Evolutionary conservation across 495 filamentous ascomycete species (phyloP), one percentile per base, ranked within the genome.

Genomic region (Penicillium turbatum): DNA sequence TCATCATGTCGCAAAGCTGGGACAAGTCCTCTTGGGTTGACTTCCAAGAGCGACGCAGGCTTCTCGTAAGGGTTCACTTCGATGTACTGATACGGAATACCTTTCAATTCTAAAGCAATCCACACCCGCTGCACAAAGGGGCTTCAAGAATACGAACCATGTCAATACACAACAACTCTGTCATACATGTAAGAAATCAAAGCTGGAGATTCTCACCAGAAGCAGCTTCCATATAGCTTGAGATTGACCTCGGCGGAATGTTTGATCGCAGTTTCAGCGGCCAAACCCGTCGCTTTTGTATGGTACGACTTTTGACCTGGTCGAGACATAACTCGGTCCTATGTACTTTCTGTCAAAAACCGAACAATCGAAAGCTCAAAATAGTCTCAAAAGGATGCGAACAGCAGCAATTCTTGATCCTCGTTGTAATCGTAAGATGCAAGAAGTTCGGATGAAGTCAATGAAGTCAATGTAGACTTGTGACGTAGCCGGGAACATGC

Each of bases 61-160:
- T 92, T 92, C 56, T 86, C 79, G 61, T 92, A 95, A 3, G 90
- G 90, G 62, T 96, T 88, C 26, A 90, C 85, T 67, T 96, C 92
- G 55, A 92, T 86, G 66, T 97, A 97, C 64, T 96, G 89, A 60
- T 97, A 97, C 17, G 76, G 75, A 37, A 95, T 77, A 5, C 82
- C 79, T 66, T 96, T 96, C 45, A 84, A 71, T 68, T 97, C 91
- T n/a, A 97, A 76, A 6, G 92, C 85, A 57, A 97, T 95, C 92
- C 92, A 97, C 16, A 96, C 90, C 11, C 92, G 85, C 70, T 97
- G 92, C 2, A 93, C 90, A 68, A 96, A 96, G 5, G 86, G 84
- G 64, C 80, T 84, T 48, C 21, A 31, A 31, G 9, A 11, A 44
- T 27, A 19, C 21, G 29, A 34, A 10, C 11, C 7, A 49, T 19